phyloP scores from a whole-genome alignment of 2,329 filamentous ascomycete genomes.

The Colletotrichum theobromicola region DNA sequence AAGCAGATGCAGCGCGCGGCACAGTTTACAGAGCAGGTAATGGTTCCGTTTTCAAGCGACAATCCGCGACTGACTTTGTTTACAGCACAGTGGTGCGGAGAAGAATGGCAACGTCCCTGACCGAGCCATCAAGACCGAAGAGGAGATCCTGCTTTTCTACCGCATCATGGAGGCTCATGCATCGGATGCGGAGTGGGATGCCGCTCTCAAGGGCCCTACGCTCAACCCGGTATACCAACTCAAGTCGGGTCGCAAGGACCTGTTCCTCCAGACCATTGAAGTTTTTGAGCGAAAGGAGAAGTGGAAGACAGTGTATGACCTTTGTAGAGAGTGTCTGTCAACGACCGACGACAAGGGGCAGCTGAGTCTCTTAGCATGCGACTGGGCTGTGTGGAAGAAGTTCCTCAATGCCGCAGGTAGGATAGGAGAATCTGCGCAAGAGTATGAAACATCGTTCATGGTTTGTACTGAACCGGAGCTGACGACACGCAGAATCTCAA shows the following conservation, averaged over 20 bases:
- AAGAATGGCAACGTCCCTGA: constrained; percentile 22
- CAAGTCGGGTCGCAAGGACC: constrained; percentile 50
- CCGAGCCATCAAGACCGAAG: constrained; percentile 47
- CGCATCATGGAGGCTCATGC: constrained; percentile 50
- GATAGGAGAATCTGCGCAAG: constrained; percentile 32
- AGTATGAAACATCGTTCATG: constrained; percentile 32
- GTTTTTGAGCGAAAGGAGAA: constrained; percentile 41
- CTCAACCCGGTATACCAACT: constrained; percentile 51
- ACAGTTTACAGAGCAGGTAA: constrained; percentile 48
- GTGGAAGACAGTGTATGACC: constrained; percentile 47
- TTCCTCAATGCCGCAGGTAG: constrained; percentile 43
- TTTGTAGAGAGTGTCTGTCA: constrained; percentile 50
- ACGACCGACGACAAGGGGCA: constrained; percentile 39
- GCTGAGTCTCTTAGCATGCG: constrained; percentile 49
- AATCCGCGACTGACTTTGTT: not conserved
- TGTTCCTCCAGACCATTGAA: constrained; percentile 45
- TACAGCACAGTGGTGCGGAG: not conserved
- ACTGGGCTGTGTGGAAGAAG: constrained; percentile 45
- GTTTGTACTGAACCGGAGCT: not conserved
- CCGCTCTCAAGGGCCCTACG: constrained; percentile 40
- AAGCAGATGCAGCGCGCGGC: constrained; percentile 58
- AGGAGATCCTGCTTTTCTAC: constrained; percentile 57
- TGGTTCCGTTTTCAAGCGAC: not conserved
- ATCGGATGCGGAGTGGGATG: constrained; percentile 43
- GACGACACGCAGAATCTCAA: not conserved